A percentile compares a stretch with the other conserved stretches of the same genome.
These are phyloP conservation scores for Phytophthora cajani DNA, from an alignment of 352 stramenopile genomes.

Conservation along the genomic window DNA sequence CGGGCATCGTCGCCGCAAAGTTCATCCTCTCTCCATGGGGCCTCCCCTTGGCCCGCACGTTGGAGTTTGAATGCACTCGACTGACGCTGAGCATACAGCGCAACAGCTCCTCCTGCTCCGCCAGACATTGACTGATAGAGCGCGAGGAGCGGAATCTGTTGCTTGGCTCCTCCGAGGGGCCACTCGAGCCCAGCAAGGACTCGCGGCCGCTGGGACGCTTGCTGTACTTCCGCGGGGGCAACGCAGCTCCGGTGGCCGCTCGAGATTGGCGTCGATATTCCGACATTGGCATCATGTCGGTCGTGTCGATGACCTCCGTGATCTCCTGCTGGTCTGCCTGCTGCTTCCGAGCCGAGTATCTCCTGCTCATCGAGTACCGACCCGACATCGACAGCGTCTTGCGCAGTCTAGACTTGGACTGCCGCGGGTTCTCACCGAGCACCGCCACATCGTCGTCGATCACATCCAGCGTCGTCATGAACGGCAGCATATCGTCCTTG, in stretches of 20 bases:
- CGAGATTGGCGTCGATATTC: conserved; percentile 27
- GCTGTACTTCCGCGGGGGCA: conserved; percentile 25
- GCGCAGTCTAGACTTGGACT: conserved; percentile 26
- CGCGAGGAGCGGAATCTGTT: conserved; percentile 35
- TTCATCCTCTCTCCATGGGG: conserved; percentile 17
- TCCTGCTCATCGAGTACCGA: conserved; percentile 25
- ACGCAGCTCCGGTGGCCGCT: background rate
- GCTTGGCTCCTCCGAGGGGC: conserved; percentile 18
- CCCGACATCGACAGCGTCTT: conserved; percentile 34
- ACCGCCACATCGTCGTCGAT: conserved; percentile 51
- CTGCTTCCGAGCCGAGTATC: conserved; percentile 22
- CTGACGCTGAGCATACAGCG: conserved; percentile 46
- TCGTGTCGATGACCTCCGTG: conserved; percentile 61
- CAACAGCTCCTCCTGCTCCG: conserved; percentile 48
- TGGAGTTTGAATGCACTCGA: conserved; percentile 29
- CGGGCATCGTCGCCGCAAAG: conserved; percentile 36
- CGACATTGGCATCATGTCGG: conserved; percentile 49
- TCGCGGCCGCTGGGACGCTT: conserved; percentile 23
- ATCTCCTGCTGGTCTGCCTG: conserved; percentile 31
- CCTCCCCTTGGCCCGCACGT: conserved; percentile 18
- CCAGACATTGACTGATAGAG: conserved; percentile 50
- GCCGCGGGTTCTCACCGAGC: conserved; percentile 37
- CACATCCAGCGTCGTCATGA: conserved; percentile 52
- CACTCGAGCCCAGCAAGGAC: conserved; percentile 26
- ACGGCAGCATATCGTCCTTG: conserved; percentile 42